Conservation (phyloP, 768 basidiomycete species). For the Suillus americanus region DNA sequence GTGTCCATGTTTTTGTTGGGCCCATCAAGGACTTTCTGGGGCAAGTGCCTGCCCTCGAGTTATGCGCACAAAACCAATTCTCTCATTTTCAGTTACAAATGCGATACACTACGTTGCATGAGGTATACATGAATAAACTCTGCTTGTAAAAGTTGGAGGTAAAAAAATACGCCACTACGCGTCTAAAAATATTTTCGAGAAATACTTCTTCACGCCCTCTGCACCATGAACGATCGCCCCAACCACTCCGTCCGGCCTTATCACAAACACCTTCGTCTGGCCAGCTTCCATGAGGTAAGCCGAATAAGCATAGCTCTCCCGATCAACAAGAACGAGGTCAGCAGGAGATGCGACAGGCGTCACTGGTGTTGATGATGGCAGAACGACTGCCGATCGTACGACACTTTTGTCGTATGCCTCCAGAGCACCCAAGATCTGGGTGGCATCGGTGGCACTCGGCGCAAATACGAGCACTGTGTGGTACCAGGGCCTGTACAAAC, state of each 20-base stretch:
- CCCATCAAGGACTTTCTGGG: too few relatives aligned
- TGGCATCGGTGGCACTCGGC: constrained; percentile 8
- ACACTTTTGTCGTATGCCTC: neutral
- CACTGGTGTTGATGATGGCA: neutral
- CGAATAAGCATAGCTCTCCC: constrained; percentile 33
- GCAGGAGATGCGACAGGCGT: neutral
- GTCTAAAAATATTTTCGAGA: neutral
- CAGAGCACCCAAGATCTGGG: neutral
- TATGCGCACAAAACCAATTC: too few relatives aligned
- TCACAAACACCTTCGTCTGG: constrained; percentile 29
- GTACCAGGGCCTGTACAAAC: constrained; percentile 23
- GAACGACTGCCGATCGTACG: constrained; percentile 2
- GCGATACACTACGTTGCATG: neutral
- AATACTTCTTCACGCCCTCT: constrained; percentile 15
- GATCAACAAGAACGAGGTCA: constrained; percentile 35
- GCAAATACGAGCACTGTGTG: constrained; percentile 13
- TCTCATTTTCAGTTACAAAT: neutral
- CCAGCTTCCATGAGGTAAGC: constrained; percentile 33
- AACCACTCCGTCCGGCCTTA: constrained; percentile 21
- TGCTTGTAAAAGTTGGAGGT: neutral
- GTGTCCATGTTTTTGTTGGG: too few relatives aligned
- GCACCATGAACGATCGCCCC: constrained; percentile 31
- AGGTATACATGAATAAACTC: neutral
- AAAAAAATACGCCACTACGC: neutral
- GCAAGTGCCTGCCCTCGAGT: too few relatives aligned